A percentile compares a stretch with the other conserved stretches of the same genome.
Evolutionary conservation across 805 yeast species (phyloP).

Genomic region (Kluyveromyces aestuarii): DNA sequence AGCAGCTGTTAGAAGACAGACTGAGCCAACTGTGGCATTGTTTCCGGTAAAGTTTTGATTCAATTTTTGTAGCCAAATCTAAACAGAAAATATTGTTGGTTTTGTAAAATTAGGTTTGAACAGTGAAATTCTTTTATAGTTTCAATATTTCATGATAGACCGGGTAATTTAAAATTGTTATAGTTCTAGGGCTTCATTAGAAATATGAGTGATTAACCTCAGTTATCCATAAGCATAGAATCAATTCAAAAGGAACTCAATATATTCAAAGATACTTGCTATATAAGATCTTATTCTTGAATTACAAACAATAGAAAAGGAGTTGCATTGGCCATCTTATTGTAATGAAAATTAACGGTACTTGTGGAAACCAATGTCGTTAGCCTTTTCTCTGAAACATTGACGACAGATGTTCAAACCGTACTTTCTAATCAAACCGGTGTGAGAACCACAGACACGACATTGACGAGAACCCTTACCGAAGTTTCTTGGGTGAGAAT

Average conservation of each 20-base stretch:
- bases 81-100: too few species aligned
- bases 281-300: slow-evolving; percentile 1
- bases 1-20: slow-evolving; percentile 29
- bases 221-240: not conserved
- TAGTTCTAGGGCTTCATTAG: not conserved
- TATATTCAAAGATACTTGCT: not conserved
- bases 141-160: not conserved
- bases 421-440: slow-evolving; percentile 99
- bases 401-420: slow-evolving; percentile 99
- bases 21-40: slow-evolving; percentile 32
- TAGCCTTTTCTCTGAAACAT: slow-evolving; percentile 99
- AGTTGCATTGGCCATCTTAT: not conserved
- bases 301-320: slow-evolving; percentile 3
- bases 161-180: not conserved
- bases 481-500: slow-evolving; percentile 99
- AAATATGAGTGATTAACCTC: too few species aligned
- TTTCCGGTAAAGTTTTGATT: slow-evolving; percentile 29
- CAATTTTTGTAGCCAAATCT: too few species aligned
- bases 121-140: not conserved
- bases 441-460: slow-evolving; percentile 98
- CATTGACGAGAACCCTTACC: slow-evolving; percentile 99
- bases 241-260: not conserved
- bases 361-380: slow-evolving; percentile 98
- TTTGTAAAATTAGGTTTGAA: too few species aligned
- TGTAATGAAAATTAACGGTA: slow-evolving; percentile 60